These are phyloP conservation scores for Aspergillus unguis DNA, from an alignment of 2,329 filamentous ascomycete species.

Conservation along the genomic window DNA sequence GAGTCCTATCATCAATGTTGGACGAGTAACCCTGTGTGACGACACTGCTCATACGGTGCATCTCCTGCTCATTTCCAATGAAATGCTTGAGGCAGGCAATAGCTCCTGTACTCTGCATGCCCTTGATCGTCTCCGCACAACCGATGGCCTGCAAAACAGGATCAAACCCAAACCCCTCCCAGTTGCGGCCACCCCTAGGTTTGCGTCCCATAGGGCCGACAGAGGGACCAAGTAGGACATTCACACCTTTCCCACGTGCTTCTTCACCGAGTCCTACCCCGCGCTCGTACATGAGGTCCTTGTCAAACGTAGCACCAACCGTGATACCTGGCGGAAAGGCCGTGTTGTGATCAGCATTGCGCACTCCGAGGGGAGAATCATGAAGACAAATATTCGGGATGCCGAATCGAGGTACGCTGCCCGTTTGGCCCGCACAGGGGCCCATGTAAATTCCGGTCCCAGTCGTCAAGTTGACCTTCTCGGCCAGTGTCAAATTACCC, in stretches of 20 bases:
- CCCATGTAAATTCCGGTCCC: constrained; percentile 71
- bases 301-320: constrained; percentile 70
- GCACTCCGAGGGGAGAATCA: constrained; percentile 68
- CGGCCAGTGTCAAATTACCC: constrained; percentile 71
- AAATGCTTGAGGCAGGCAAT: constrained; percentile 59
- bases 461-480: constrained; percentile 74
- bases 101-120: constrained; percentile 56
- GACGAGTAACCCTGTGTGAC: constrained; percentile 42
- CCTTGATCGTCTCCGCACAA: constrained; percentile 52
- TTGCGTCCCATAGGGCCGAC: constrained; percentile 71
- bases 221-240: constrained; percentile 67
- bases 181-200: constrained; percentile 68
- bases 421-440: constrained; percentile 72
- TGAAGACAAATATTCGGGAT: constrained; percentile 70
- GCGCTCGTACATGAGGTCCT: constrained; percentile 65
- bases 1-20: constrained; percentile 51
- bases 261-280: constrained; percentile 68
- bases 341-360: constrained; percentile 70
- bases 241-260: constrained; percentile 68
- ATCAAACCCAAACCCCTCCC: constrained; percentile 72
- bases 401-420: constrained; percentile 65
- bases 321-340: constrained; percentile 79
- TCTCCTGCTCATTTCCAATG: constrained; percentile 49
- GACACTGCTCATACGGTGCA: constrained; percentile 49
- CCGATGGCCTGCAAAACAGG: constrained; percentile 60